Evolutionary conservation across 768 basidiomycete species (phyloP), one percentile per base, ranked within the genome.

Genomic region (Strobilomyces confusus): DNA sequence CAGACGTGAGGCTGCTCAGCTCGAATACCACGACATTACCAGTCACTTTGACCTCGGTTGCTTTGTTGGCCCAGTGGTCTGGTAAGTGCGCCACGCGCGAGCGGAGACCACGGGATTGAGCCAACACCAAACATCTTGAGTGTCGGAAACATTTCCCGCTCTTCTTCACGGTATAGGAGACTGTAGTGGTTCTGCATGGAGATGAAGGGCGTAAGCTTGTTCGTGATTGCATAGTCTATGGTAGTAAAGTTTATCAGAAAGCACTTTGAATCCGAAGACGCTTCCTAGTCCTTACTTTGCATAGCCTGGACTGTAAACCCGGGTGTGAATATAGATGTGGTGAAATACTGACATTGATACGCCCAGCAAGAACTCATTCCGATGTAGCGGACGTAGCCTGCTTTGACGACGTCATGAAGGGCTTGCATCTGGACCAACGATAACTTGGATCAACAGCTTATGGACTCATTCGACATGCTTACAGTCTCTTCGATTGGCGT

Each of bases 111-210:
- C 8, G 76, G 77, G 48, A 78, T 75, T 23, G 69, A 61, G 1
- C 77, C 78, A 26, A 75, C 71, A 44, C 77, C 77, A 50, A 75
- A 72, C 61, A 72, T 67, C 59, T 77, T 68, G 40, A 77, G 65
- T 4, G 71, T 71, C n/a, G 83, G 82, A 58, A 81, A 77, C 78
- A 80, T 79, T 60, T 80, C 79, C 23, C 69, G 73, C 60, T 81
- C 83, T 63, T 85, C 83, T 62, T 84, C 83, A 40, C 82, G 76
- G 60, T 84, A 84, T 34, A 80, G 42, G 6, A 81, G 71, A 52
- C 64, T 77, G 62, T 84, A 77, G 55, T 80, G 76, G 65, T 84
- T 82, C 64, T 84, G 83, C 83, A 84, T 84, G 11, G 79, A 78
- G 66, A 83, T 78, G 68, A 84, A 83, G 6, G 77, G 78, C 8